A percentile compares a stretch with the other conserved stretches of the same genome.
These are phyloP conservation scores for Pezizomycotina sp. DNA, from an alignment of 2,329 filamentous ascomycete species.

Conservation along the genomic window DNA sequence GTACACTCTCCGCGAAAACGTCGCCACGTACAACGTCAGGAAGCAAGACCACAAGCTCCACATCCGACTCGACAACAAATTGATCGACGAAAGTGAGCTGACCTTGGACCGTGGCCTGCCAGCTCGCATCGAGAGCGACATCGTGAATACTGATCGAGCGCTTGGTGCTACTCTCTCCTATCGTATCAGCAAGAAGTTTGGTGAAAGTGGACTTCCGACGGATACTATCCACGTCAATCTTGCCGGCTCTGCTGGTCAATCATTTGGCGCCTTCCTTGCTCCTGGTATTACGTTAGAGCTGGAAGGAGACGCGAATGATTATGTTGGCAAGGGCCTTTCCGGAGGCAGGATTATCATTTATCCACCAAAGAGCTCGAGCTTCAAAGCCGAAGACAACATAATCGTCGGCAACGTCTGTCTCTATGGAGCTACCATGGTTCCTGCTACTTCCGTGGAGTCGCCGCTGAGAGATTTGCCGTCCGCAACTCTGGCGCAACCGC, in stretches of 20 bases:
- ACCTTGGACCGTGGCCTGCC: conserved; percentile 88
- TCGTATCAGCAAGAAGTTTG: conserved; percentile 84
- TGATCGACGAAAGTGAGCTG: conserved; percentile 86
- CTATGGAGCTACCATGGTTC: conserved; percentile 85
- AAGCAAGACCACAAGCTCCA: conserved; percentile 95
- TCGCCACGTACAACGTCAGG: conserved; percentile 92
- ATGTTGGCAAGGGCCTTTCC: conserved; percentile 88
- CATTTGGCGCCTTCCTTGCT: conserved; percentile 85
- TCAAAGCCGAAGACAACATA: conserved; percentile 92
- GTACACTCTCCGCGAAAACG: conserved; percentile 85
- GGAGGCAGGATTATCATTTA: conserved; percentile 88
- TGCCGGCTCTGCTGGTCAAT: conserved; percentile 89
- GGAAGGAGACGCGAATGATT: conserved; percentile 91
- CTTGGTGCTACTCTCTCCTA: conserved; percentile 89
- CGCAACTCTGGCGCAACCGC: conserved; percentile 90
- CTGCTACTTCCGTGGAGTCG: conserved; percentile 93
- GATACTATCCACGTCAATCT: conserved; percentile 95
- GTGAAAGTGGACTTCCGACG: conserved; percentile 71
- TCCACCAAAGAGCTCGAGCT: conserved; percentile 73
- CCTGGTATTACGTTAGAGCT: conserved; percentile 88
- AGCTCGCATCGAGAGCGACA: conserved; percentile 83
- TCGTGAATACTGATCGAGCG: conserved; percentile 90
- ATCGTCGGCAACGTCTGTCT: conserved; percentile 87
- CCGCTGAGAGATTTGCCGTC: conserved; percentile 89
- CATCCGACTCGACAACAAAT: conserved; percentile 85